A percentile compares a stretch with the other conserved stretches of the same genome.
phyloP scores from a whole-genome alignment of 345 rosid genomes.

The Hypericum perforatum region DNA sequence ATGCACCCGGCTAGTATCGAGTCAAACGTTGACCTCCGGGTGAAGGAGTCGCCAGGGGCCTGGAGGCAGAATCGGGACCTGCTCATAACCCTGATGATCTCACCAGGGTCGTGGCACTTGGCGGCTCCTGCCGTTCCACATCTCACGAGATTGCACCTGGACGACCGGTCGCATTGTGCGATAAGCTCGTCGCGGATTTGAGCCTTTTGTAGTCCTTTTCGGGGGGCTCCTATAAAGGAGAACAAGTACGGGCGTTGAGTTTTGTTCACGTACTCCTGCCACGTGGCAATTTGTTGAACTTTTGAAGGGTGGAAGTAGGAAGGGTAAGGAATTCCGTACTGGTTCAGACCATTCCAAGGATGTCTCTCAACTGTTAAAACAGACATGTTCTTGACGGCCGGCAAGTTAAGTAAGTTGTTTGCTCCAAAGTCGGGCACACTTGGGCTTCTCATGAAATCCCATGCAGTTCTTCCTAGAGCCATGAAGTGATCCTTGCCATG shows the following conservation, averaged over 20 bases:
- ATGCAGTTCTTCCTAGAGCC: constrained; percentile 47
- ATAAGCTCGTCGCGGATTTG: constrained; percentile 43
- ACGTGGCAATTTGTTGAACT: constrained; percentile 23
- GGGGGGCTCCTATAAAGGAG: constrained; percentile 44
- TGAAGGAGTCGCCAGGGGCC: constrained; percentile 53
- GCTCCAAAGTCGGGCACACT: constrained; percentile 41
- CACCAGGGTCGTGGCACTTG: constrained; percentile 31
- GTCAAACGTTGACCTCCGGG: constrained; percentile 47
- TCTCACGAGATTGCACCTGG: constrained; percentile 27
- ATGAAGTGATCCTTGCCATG: constrained; percentile 44
- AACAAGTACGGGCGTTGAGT: constrained; percentile 32
- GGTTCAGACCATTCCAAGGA: constrained; percentile 35
- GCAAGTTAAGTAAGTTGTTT: constrained; percentile 34
- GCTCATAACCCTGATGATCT: constrained; percentile 28
- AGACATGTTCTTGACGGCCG: constrained; percentile 39
- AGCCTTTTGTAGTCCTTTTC: constrained; percentile 36
- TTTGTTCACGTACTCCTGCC: constrained; percentile 26
- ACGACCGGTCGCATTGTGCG: constrained; percentile 36
- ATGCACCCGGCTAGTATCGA: constrained; percentile 42
- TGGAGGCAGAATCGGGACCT: constrained; percentile 42
- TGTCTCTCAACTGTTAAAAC: constrained; percentile 49
- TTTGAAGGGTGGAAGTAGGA: constrained; percentile 51
- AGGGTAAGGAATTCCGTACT: constrained; percentile 48
- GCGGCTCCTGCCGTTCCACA: constrained; percentile 13
- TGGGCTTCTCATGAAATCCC: constrained; percentile 47